These are phyloP conservation scores for Xylaria bambusicola DNA, from an alignment of 495 filamentous ascomycete genomes.

Conservation along the genomic window DNA sequence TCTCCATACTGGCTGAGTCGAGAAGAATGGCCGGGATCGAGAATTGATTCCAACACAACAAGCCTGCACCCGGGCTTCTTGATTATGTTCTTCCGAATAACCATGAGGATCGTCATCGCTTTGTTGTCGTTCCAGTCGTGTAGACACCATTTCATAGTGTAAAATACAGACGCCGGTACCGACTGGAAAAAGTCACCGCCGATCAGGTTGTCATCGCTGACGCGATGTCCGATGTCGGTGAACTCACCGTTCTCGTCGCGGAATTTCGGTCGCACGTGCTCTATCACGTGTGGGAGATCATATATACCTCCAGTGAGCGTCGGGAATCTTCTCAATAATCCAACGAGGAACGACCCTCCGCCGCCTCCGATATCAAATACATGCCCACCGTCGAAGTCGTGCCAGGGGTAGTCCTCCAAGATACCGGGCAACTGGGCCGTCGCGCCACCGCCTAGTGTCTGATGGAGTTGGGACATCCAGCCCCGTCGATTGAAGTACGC, in stretches of 20 bases:
- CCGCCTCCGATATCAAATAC: slow-evolving; percentile 11
- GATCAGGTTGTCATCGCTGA: slow-evolving; percentile 12
- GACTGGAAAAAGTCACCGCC: slow-evolving; percentile 32
- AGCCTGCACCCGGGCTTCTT: slow-evolving; percentile 11
- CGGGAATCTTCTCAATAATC: slow-evolving; percentile 16
- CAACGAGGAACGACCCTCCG: slow-evolving; percentile 21
- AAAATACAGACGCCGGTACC: slow-evolving; percentile 25
- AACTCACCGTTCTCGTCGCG: not conserved
- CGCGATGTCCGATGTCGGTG: slow-evolving; percentile 8
- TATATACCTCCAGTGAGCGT: slow-evolving; percentile 19
- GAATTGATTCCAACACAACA: slow-evolving; percentile 27
- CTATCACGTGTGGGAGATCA: slow-evolving; percentile 12
- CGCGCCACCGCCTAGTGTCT: slow-evolving; percentile 33
- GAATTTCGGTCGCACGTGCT: too few species aligned
- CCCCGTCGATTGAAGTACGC: slow-evolving; percentile 33
- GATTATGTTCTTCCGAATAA: slow-evolving; percentile 15
- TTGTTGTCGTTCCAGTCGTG: slow-evolving; percentile 36
- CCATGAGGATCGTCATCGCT: slow-evolving; percentile 21
- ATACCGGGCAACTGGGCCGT: slow-evolving; percentile 37
- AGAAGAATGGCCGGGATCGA: slow-evolving; percentile 17
- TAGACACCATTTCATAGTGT: slow-evolving; percentile 36
- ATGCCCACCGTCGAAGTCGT: slow-evolving; percentile 12
- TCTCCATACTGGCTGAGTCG: slow-evolving; percentile 13
- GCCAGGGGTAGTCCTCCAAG: slow-evolving; percentile 37
- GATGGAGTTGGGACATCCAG: slow-evolving; percentile 32